Conservation (phyloP, 495 filamentous ascomycete species). For the Penicillium macrosclerotiorum region DNA sequence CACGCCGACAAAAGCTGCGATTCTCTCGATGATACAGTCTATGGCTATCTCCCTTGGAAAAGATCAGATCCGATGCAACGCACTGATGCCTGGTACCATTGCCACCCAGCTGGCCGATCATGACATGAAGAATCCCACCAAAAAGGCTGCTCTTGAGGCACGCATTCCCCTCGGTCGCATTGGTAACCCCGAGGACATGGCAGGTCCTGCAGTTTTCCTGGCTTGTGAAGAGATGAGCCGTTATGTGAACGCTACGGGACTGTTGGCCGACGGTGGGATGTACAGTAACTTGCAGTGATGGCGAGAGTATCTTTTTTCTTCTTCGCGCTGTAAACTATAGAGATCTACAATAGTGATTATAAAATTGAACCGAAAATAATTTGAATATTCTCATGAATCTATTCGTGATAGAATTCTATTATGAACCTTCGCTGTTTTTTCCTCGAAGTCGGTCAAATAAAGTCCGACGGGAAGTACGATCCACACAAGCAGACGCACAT, state of each 20-base stretch:
- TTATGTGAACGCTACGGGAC: slow-evolving; percentile 81
- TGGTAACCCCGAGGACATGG: slow-evolving; percentile 67
- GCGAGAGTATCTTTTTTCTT: no score
- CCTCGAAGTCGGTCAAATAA: no score
- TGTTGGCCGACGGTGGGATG: slow-evolving; percentile 81
- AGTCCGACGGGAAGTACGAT: no score
- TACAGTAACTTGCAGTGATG: slow-evolving; percentile 71
- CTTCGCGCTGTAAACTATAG: no score
- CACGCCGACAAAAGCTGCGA: slow-evolving; percentile 87
- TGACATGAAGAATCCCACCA: slow-evolving; percentile 65
- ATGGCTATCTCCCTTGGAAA: slow-evolving; percentile 74
- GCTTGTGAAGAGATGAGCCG: slow-evolving; percentile 72
- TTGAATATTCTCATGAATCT: no score
- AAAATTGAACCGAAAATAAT: no score
- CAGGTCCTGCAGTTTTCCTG: slow-evolving; percentile 82
- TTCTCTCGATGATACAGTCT: slow-evolving; percentile 82
- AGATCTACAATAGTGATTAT: no score
- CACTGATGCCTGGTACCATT: slow-evolving; percentile 81
- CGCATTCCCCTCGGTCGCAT: slow-evolving; percentile 77
- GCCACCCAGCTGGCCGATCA: slow-evolving; percentile 83
- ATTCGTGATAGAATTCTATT: no score
- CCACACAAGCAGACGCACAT: no score
- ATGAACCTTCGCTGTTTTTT: no score
- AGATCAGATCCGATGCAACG: slow-evolving; percentile 79
- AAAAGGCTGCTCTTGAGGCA: slow-evolving; percentile 80